phyloP scores from a whole-genome alignment of 805 yeast genomes.

The Lipomyces sp. region DNA sequence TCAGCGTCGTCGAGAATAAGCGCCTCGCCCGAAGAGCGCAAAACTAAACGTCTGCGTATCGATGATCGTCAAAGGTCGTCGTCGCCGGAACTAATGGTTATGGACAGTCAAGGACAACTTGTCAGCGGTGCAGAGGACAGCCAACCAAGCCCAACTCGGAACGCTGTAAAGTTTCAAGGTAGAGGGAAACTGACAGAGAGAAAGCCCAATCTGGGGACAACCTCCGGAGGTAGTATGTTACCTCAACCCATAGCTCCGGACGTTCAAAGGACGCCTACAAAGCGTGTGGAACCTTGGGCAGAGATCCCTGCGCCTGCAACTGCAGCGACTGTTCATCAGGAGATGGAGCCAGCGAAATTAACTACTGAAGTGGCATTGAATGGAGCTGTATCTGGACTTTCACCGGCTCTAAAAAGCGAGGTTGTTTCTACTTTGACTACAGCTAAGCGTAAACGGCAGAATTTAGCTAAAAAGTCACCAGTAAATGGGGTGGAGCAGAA shows the following conservation, averaged over 20 bases:
- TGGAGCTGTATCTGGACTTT: neutral
- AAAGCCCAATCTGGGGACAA: neutral
- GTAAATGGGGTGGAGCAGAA: neutral
- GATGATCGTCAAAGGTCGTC: neutral
- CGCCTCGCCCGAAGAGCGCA: neutral
- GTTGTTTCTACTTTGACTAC: neutral
- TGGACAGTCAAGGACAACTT: neutral
- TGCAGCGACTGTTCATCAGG: neutral
- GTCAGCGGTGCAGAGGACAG: constrained; percentile 6
- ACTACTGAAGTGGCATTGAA: neutral
- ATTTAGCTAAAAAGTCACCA: neutral
- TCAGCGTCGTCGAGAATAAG: neutral
- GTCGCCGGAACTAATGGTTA: neutral
- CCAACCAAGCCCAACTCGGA: neutral
- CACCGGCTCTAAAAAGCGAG: neutral
- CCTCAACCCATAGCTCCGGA: neutral
- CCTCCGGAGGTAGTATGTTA: neutral
- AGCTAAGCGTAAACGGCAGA: neutral
- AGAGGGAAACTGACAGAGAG: neutral
- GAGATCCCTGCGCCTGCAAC: neutral
- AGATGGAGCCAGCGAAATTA: neutral
- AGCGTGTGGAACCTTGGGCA: neutral
- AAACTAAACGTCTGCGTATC: neutral
- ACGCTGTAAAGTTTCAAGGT: neutral
- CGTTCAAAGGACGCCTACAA: neutral